phyloP scores from a whole-genome alignment of 495 filamentous ascomycete genomes.

The Penicillium coffeae region DNA sequence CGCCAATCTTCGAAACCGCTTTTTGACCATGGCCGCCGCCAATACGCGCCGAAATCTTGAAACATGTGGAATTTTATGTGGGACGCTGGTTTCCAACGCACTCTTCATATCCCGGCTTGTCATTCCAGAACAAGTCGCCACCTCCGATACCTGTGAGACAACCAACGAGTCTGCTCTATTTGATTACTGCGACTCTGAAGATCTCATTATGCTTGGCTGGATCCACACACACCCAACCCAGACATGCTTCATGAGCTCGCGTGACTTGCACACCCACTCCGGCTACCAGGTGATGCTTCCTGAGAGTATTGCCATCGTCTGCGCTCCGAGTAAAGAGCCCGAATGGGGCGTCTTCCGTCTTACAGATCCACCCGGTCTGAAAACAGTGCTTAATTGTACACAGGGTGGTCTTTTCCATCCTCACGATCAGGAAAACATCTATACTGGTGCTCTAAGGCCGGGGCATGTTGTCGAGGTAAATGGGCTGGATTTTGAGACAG shows the following conservation, averaged over 20 bases:
- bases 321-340: constrained; percentile 75
- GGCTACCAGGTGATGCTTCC: constrained; percentile 93
- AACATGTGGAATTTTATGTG: constrained; percentile 91
- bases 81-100: constrained; percentile 85
- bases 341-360: constrained; percentile 91
- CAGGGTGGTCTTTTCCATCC: constrained; percentile 81
- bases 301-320: constrained; percentile 95
- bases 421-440: constrained; percentile 67
- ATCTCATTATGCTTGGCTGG: constrained; percentile 90
- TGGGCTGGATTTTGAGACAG: constrained; percentile 70
- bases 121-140: constrained; percentile 86
- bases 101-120: constrained; percentile 84
- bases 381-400: constrained; percentile 70
- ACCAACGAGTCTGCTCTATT: constrained; percentile 78
- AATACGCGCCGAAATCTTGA: constrained; percentile 83
- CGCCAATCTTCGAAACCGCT: constrained; percentile 62
- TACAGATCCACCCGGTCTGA: constrained; percentile 86
- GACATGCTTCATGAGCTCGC: constrained; percentile 95
- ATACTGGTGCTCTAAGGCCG: constrained; percentile 74
- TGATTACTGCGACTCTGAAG: constrained; percentile 80
- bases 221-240: constrained; percentile 97
- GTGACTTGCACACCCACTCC: constrained; percentile 87
- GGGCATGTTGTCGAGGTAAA: constrained; percentile 84
- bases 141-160: constrained; percentile 90
- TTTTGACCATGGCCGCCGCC: constrained; percentile 63